Base-by-base conservation (phyloP, 805 yeast species). In the Isabelozyma heimii region DNA sequence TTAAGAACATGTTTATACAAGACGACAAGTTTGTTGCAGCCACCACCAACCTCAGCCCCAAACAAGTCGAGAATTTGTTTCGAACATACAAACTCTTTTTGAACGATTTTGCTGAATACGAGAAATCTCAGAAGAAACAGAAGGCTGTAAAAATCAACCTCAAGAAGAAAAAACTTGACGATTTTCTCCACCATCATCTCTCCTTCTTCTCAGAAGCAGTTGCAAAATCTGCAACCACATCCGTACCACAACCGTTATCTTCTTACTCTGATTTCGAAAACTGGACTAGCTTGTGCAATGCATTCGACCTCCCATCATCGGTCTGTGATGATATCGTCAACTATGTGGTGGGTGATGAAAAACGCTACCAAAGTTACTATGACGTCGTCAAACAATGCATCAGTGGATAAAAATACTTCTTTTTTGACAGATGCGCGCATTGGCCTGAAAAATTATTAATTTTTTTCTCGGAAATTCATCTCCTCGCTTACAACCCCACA, bases 261-360 rank as follows among this genome's bases (percentile, higher is more conserved):
- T 20, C 17, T 13, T 7, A 35, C 37, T 37, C 37, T 4, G 42
- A 45, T 41, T 67, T 58, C 45, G 61, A 58, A 17, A 63, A 61
- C 37, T 72, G 76, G 76, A 50, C 63, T 42, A 40, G 50, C 5
- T 46, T 72, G 10, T 55, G 69, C 42, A 66, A 67, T 37, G 45
- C 44, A 10, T 43, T 48, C 27, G 17, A 55, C 1, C 40, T 71
- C 2, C 62, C 67, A 4, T 43, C 40, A 2, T 37, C 30, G 4
- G 46, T 70, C 4, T 69, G 54, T 1, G 61, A 66, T 35, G 55
- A 63, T 43, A 58, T 62, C 16, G 55, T 58, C 17, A 73, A 73
- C 47, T 73, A 70, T 51, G 54, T 73, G 8, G 65, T 73, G 8
- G 78, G 77, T 4, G 75, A 72, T 46, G 70, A 66, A 17, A 73